Evolutionary conservation across 148 eudicot species (phyloP), one percentile per base, ranked within the genome.

Genomic region (Selenicereus undatus): DNA sequence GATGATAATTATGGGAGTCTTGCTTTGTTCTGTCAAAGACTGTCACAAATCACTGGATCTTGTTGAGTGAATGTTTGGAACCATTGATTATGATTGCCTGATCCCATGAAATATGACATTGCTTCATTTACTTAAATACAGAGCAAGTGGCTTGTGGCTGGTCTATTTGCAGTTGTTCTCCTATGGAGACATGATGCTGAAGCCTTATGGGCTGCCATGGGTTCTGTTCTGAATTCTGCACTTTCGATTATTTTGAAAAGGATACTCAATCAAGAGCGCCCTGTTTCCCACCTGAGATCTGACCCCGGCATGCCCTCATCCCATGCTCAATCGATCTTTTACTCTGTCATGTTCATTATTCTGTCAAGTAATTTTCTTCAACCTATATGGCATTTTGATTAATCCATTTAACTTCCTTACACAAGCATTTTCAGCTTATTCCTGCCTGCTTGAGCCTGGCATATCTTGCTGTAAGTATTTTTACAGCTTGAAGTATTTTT

Each of bases 221-320:
- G 98, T 73, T 86, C 92, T 43, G 84, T 87, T 79, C 30, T 88
- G 26, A 93, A 93, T 77, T 74, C 84, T 32, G 85, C 79, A 32
- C 84, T 91, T 48, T 91, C 94, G 16, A 77, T 82, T 70, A 12
- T 74, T 51, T 81, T 93, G 81, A 93, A 93, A 86, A 79, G 80
- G 75, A 71, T 90, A 76, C 86, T 96, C 76, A 93, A 93, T 88
- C 98, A 96, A 86, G 94, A 91, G 76, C 90, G 98, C 20, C 99
- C 99, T 22, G 64, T 74, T 83, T 82, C 91, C 71, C 85, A 76
- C 56, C 54, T 82, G 79, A 90, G 92, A 85, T 82, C 94, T 0
- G 99, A 88, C 79, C 95, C 97, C 36, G 99, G 99, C 80, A 96
- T 96, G 99, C 99, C 98, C 30, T 96, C 99, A 39, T 89, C 98